A percentile compares a stretch with the other conserved stretches of the same genome.
Conservation (phyloP, 495 filamentous ascomycete species). For the Parathielavia hyrcaniae region DNA sequence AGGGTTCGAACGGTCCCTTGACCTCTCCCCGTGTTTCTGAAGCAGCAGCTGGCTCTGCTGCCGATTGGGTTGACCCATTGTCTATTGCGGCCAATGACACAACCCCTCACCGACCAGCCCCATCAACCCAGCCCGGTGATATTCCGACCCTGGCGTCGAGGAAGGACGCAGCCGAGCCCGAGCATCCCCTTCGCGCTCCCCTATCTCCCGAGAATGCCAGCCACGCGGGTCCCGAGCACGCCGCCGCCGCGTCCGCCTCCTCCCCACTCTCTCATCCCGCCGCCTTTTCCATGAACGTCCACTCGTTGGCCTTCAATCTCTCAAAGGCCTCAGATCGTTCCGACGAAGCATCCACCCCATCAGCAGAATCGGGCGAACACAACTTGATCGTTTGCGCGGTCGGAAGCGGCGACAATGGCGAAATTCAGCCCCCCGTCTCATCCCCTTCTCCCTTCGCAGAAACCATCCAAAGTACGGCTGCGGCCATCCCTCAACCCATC, state of each 20-base stretch:
- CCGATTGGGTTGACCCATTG: no score
- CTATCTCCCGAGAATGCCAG: neutral
- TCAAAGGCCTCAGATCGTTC: neutral
- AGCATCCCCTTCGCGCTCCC: neutral
- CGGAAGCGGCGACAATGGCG: neutral
- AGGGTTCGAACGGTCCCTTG: no score
- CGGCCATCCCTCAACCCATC: neutral
- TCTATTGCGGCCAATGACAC: no score
- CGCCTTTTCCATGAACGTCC: neutral
- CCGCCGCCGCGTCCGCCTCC: no score
- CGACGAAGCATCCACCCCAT: neutral
- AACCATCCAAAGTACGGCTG: neutral
- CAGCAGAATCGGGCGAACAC: neutral
- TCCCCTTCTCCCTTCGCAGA: neutral
- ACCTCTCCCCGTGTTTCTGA: no score
- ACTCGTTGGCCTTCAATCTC: neutral
- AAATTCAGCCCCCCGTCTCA: neutral
- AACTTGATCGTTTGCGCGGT: neutral
- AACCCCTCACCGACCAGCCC: no score
- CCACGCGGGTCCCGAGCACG: neutral
- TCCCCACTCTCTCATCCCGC: neutral
- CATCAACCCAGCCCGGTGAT: no score
- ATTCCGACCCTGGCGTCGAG: neutral
- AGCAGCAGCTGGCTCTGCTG: no score
- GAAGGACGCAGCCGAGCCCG: neutral